Evolutionary conservation across 441 rosid genomes (phyloP).

Genomic region (Pelargonium australe): DNA sequence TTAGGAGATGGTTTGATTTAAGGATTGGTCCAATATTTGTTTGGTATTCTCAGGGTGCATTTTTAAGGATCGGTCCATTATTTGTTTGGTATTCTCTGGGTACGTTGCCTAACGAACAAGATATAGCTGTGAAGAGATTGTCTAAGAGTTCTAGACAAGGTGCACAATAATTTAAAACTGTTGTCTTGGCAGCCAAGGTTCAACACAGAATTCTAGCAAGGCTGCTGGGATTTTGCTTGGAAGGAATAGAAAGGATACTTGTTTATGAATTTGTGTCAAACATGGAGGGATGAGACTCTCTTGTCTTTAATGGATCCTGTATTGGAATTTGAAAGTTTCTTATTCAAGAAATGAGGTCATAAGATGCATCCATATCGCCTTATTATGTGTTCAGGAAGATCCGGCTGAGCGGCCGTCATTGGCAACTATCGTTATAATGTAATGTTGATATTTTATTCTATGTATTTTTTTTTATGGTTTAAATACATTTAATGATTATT

Average conservation of each 20-base stretch:
- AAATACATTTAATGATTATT: too few species aligned
- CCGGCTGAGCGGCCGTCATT: constrained; percentile 41
- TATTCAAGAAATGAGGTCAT: constrained; percentile 30
- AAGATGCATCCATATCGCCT: constrained; percentile 32
- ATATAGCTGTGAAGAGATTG: constrained; percentile 48
- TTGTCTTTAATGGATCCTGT: constrained; percentile 26
- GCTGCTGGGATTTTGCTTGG: constrained; percentile 38
- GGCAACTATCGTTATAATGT: constrained; percentile 39
- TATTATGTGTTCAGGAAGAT: constrained; percentile 44
- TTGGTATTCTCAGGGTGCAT: too few species aligned
- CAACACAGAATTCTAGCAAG: constrained; percentile 47
- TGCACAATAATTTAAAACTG: constrained; percentile 46
- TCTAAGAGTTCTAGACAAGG: constrained; percentile 42
- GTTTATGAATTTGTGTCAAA: constrained; percentile 39
- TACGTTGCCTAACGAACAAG: constrained; percentile 26
- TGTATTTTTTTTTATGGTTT: too few species aligned
- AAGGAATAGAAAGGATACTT: constrained; percentile 38
- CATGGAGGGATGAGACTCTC: constrained; percentile 34
- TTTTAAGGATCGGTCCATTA: too few species aligned
- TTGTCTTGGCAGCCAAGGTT: constrained; percentile 40
- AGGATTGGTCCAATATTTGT: too few species aligned
- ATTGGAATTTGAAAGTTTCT: constrained; percentile 8
- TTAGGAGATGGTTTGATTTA: too few species aligned
- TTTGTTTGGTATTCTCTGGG: constrained; percentile 5
- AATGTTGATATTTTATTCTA: too few species aligned